Base-by-base conservation (phyloP, 192 early-diverging fungal genomes). In the Glomus cerebriforme region DNA sequence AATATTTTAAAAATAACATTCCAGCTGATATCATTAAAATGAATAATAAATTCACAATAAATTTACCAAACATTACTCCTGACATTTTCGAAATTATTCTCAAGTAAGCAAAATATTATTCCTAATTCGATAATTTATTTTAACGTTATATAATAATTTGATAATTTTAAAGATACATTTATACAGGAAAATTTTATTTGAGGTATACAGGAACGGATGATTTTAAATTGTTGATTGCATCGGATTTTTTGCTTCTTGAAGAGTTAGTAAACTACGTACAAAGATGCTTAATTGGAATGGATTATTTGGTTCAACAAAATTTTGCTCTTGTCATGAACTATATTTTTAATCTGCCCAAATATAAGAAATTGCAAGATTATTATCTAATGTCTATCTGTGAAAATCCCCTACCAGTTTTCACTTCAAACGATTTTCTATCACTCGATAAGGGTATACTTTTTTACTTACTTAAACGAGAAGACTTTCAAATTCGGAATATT, bases 61-160 rank as follows among this genome's bases (percentile, higher is more conserved):
- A 37, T 27, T 65, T 65, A 65, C 75, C 62, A 65, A 77, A 65
- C 24, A 65, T 77, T 43, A 64, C 62, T 27, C 31, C 75, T 15
- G 19, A 15, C 10, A 24, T 77, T 17, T 77, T 77, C 65, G 7
- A 77, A 59, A 12, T 54, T 26, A 59, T 49, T 2, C 13, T 24
- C 0, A 9, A n/a, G n/a, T 54, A 54, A 5, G 19, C 15, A 13
- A 47, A 45, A 8, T 5, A 45, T 45, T 45, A 8, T 35, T 35
- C 34, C 34, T 35, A 45, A 45, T 49, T 49, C 0, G 13, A 49
- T 17, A 17, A 17, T 35, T 34, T 69, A 17, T 54, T 54, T 22
- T 17, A n/a, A 47, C 13, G 9, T 47, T 13, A 43, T 9, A 43
- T 5, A 13, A 47, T 13, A 47, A 12, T 47, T 47, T 54, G 22